Percentiles rank a stretch among this genome's conserved stretches.
Evolutionary conservation across 768 basidiomycete species (phyloP).

Genomic region (Royoungia palumana): DNA sequence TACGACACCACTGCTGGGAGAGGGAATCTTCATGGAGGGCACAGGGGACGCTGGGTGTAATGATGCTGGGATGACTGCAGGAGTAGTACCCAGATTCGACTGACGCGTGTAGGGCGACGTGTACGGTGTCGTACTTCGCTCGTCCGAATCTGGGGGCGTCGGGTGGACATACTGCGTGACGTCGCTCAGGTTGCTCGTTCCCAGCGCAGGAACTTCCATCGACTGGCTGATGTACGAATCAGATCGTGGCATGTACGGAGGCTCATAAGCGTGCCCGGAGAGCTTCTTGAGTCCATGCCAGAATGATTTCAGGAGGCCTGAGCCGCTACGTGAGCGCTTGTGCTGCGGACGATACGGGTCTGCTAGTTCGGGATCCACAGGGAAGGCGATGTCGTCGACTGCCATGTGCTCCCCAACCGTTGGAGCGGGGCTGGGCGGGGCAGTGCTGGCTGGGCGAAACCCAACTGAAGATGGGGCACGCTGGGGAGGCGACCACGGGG

Average conservation of each 20-base stretch:
- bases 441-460: constrained; percentile 8
- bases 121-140: constrained; percentile 15
- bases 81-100: neutral
- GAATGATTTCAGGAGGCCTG: constrained; percentile 27
- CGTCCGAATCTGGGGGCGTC: constrained; percentile 17
- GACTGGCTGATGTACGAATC: constrained; percentile 3
- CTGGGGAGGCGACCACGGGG: constrained; percentile 3
- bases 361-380: neutral
- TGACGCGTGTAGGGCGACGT: constrained; percentile 14
- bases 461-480: constrained; percentile 11
- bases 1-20: neutral
- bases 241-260: constrained; percentile 3
- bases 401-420: constrained; percentile 32
- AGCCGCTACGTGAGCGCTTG: constrained; percentile 5
- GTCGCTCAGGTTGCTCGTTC: constrained; percentile 1
- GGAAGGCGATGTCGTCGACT: constrained; percentile 18
- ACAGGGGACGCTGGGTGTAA: neutral
- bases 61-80: neutral
- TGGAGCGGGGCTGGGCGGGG: constrained; percentile 20
- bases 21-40: neutral
- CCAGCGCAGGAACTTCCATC: constrained; percentile 2
- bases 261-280: constrained; percentile 12
- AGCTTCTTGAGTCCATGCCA: constrained; percentile 34
- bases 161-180: constrained; percentile 16
- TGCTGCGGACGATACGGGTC: constrained; percentile 8